phyloP scores from a whole-genome alignment of 306 rosid species.

The Styphnolobium japonicum region DNA sequence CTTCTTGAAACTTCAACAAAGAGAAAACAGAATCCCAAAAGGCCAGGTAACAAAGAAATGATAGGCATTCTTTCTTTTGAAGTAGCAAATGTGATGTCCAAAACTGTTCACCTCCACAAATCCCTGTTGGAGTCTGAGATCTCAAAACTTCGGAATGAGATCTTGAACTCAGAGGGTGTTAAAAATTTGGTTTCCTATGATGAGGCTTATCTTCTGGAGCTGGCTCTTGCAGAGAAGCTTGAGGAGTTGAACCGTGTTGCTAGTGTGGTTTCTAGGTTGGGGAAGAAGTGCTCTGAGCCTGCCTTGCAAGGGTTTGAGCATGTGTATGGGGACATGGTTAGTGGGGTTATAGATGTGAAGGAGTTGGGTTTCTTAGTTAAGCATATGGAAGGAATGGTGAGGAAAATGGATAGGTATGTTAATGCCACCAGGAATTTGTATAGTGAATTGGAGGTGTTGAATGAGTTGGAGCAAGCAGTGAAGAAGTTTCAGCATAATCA shows the following conservation, averaged over 20 bases:
- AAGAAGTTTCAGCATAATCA: constrained; percentile 90
- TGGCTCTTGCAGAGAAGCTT: constrained; percentile 74
- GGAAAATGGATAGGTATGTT: constrained; percentile 88
- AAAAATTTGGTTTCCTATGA: constrained; percentile 62
- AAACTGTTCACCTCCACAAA: constrained; percentile 70
- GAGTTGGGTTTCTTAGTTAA: constrained; percentile 83
- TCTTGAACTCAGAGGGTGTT: constrained; percentile 72
- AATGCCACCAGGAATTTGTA: constrained; percentile 69
- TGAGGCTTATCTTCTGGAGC: constrained; percentile 71
- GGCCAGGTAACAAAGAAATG: constrained; percentile 34
- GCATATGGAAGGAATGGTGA: constrained; percentile 89
- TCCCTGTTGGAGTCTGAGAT: constrained; percentile 68
- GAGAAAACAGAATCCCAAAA: constrained; percentile 38
- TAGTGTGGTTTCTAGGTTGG: constrained; percentile 71
- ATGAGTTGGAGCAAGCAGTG: constrained; percentile 72
- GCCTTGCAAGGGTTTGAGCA: constrained; percentile 89
- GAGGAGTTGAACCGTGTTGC: constrained; percentile 75
- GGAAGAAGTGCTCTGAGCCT: constrained; percentile 80
- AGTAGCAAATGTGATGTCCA: constrained; percentile 84
- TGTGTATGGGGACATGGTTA: constrained; percentile 70
- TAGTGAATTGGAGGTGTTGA: constrained; percentile 80
- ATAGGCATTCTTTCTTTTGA: constrained; percentile 88
- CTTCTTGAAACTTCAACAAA: constrained; percentile 67
- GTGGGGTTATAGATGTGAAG: constrained; percentile 67
- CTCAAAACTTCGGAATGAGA: constrained; percentile 81